These are phyloP conservation scores for Oryza officinalis DNA, from an alignment of 176 grass and related monocot genomes.

Conservation along the genomic window DNA sequence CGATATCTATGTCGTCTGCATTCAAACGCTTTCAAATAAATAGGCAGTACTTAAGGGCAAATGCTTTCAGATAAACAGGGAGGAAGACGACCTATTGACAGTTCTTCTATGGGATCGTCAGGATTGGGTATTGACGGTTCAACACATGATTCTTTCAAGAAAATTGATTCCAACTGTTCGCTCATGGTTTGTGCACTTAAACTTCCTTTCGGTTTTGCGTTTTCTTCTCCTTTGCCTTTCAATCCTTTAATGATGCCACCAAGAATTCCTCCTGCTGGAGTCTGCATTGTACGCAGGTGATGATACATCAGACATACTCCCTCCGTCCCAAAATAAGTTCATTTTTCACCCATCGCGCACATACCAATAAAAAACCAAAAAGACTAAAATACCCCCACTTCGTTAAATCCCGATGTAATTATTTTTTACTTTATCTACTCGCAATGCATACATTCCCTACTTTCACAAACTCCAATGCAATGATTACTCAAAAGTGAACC, in stretches of 20 bases:
- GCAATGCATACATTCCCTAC: too few species aligned
- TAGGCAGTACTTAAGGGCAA: constrained; percentile 21
- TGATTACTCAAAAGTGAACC: too few species aligned
- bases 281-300: constrained; percentile 36
- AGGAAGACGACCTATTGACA: constrained; percentile 76
- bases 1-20: constrained; percentile 95
- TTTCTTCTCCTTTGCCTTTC: constrained; percentile 66
- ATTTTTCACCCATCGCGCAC: too few species aligned
- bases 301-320: too few species aligned
- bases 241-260: constrained; percentile 88
- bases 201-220: constrained; percentile 46
- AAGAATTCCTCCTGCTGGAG: constrained; percentile 60
- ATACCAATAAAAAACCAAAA: too few species aligned
- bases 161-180: constrained; percentile 67
- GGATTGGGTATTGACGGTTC: constrained; percentile 37
- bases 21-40: constrained; percentile 34
- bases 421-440: too few species aligned
- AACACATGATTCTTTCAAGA: constrained; percentile 58
- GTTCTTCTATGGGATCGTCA: constrained; percentile 59
- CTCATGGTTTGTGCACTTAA: constrained; percentile 30
- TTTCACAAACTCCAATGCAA: too few species aligned
- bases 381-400: too few species aligned
- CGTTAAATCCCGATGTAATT: too few species aligned
- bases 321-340: too few species aligned
- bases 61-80: constrained; percentile 37